These are phyloP conservation scores for Rhodotorula babjevae DNA, from an alignment of 768 basidiomycete species.

Conservation along the genomic window DNA sequence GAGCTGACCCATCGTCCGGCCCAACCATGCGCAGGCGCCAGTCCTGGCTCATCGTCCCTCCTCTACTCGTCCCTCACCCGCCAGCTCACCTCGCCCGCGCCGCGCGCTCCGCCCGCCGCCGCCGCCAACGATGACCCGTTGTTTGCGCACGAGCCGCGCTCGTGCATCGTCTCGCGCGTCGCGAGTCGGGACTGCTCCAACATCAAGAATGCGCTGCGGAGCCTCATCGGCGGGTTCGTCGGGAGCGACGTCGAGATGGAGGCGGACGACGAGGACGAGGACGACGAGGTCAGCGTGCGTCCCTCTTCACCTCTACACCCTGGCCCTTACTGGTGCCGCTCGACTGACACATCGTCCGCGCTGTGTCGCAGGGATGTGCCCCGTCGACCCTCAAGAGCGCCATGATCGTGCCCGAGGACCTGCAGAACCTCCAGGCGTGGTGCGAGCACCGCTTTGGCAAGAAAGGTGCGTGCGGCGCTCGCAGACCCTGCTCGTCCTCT, in stretches of 20 bases:
- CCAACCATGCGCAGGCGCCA: constrained; percentile 26
- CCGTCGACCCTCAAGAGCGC: constrained; percentile 10
- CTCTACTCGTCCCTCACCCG: constrained; percentile 32
- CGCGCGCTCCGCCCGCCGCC: background rate
- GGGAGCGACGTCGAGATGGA: constrained; percentile 18
- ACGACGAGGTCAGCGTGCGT: background rate
- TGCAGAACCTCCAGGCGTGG: constrained; percentile 32
- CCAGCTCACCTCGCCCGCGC: background rate
- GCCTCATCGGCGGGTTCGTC: constrained; percentile 33
- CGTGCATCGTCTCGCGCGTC: constrained; percentile 25
- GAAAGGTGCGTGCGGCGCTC: constrained; percentile 3
- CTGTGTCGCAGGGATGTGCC: background rate
- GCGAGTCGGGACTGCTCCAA: constrained; percentile 32
- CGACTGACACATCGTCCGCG: background rate
- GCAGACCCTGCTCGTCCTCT: background rate
- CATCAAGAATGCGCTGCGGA: constrained; percentile 34
- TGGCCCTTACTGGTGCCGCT: too few species aligned
- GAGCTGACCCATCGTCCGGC: too few species aligned
- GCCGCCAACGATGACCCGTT: background rate
- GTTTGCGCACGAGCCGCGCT: too few species aligned
- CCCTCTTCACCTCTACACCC: rapidly evolving
- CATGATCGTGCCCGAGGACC: constrained; percentile 29
- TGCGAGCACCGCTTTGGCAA: constrained; percentile 17
- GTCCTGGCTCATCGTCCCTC: constrained; percentile 32
- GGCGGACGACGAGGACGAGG: constrained; percentile 26